A percentile compares a stretch with the other conserved stretches of the same genome.
phyloP scores from a whole-genome alignment of 1,284 basidiomycete species.

The Pisolithus thermaeus region DNA sequence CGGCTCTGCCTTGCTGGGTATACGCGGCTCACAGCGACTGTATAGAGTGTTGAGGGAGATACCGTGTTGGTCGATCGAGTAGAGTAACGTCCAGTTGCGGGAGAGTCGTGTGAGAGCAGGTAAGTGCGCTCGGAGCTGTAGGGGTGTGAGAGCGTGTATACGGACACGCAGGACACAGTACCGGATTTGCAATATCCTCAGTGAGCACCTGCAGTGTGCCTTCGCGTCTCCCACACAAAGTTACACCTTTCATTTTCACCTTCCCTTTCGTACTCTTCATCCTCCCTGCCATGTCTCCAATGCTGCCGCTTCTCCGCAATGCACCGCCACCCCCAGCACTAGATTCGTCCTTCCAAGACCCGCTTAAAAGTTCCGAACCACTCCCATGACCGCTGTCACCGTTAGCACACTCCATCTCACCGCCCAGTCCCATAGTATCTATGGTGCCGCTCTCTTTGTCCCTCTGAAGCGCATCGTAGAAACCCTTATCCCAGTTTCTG shows the following conservation, averaged over 20 bases:
- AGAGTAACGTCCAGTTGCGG: conserved; percentile 80
- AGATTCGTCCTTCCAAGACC: not conserved
- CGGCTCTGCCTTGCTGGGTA: conserved; percentile 17
- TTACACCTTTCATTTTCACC: conserved; percentile 31
- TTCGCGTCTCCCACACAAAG: conserved; percentile 48
- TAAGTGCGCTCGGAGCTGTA: conserved; percentile 65
- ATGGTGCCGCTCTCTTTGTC: conserved; percentile 20
- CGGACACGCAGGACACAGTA: conserved; percentile 31
- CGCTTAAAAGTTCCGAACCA: not conserved
- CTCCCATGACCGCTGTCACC: not conserved
- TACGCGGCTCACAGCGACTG: conserved; percentile 47
- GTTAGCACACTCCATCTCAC: not conserved
- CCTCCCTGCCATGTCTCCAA: conserved; percentile 6
- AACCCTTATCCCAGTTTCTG: conserved; percentile 51
- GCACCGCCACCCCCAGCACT: not conserved
- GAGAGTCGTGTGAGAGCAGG: conserved; percentile 80
- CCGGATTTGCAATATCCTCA: conserved; percentile 51
- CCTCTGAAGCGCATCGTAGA: conserved; percentile 34
- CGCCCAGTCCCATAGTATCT: conserved; percentile 15
- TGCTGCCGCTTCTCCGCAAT: not conserved
- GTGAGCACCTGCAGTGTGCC: conserved; percentile 53
- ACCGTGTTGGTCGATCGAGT: conserved; percentile 94
- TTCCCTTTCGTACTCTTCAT: conserved; percentile 4
- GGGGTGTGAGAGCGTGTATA: not conserved
- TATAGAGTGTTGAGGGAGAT: conserved; percentile 90